Conservation (phyloP, 768 basidiomycete genomes). For the Rhodotorula kratochvilovae region DNA sequence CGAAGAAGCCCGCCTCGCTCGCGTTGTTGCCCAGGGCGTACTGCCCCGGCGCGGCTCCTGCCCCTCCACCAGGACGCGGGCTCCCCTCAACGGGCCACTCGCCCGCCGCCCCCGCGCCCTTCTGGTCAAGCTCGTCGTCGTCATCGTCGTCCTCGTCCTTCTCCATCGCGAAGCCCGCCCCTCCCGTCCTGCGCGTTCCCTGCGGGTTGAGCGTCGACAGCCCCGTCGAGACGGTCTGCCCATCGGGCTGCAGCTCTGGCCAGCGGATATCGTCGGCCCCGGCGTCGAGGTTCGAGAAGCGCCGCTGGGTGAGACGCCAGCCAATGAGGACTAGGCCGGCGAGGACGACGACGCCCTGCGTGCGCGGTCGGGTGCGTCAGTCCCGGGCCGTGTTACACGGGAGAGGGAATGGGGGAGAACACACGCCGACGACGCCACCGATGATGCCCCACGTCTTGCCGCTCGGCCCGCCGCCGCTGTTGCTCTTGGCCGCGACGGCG, state of each 20-base stretch:
- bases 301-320: slow-evolving; percentile 14
- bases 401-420: background rate
- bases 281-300: slow-evolving; percentile 23
- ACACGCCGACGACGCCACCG: slow-evolving; percentile 24
- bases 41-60: background rate
- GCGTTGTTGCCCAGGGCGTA: background rate
- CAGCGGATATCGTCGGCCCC: slow-evolving; percentile 14
- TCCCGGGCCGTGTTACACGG: too few relatives aligned
- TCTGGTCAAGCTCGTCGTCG: slow-evolving; percentile 1
- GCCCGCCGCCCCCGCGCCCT: background rate
- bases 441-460: slow-evolving; percentile 37
- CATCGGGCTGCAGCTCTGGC: slow-evolving; percentile 21
- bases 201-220: slow-evolving; percentile 23
- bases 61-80: slow-evolving; percentile 1
- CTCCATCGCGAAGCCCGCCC: slow-evolving; percentile 31
- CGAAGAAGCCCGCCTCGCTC: slow-evolving; percentile 5
- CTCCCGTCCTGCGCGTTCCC: slow-evolving; percentile 22
- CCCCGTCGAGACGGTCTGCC: slow-evolving; percentile 3
- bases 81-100: slow-evolving; percentile 10
- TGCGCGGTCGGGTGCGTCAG: too few relatives aligned
- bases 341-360: slow-evolving; percentile 23
- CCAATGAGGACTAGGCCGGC: slow-evolving; percentile 6
- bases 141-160: background rate
- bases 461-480: slow-evolving; percentile 1
- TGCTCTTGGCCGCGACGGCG: slow-evolving; percentile 1